Conservation (phyloP, 129 eudicot genomes). For the Tanacetum coccineum region DNA sequence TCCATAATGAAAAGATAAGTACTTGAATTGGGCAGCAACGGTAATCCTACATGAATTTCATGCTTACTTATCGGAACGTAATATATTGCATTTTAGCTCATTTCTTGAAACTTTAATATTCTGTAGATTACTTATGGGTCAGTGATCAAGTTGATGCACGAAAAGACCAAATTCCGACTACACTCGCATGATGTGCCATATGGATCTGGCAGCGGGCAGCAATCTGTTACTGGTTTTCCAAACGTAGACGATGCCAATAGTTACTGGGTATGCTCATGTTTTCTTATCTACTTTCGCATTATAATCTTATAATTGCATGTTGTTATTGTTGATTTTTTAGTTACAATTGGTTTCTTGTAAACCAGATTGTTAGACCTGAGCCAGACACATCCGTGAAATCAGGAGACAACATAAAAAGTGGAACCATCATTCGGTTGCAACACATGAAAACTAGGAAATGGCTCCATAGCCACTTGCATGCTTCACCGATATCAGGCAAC, state of each 20-base stretch:
- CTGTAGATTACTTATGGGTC: slow-evolving; percentile 88
- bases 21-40: neutral
- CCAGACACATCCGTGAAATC: slow-evolving; percentile 57
- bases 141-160: slow-evolving; percentile 89
- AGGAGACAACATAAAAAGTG: slow-evolving; percentile 73
- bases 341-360: slow-evolving; percentile 15
- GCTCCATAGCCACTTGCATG: slow-evolving; percentile 97
- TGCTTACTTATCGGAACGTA: slow-evolving; percentile 8
- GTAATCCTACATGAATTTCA: slow-evolving; percentile 4
- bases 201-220: slow-evolving; percentile 99
- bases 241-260: slow-evolving; percentile 91
- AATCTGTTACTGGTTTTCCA: slow-evolving; percentile 95
- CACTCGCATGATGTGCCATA: slow-evolving; percentile 99
- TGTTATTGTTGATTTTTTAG: slow-evolving; percentile 6
- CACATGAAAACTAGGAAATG: slow-evolving; percentile 93
- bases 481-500: slow-evolving; percentile 93
- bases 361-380: slow-evolving; percentile 69
- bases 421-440: slow-evolving; percentile 72
- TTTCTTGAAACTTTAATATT: slow-evolving; percentile 12
- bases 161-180: slow-evolving; percentile 77
- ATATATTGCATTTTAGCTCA: slow-evolving; percentile 12
- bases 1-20: neutral
- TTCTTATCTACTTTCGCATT: neutral
- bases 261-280: slow-evolving; percentile 76
- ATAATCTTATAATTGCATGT: neutral